Base-by-base conservation (phyloP, 2,329 filamentous ascomycete species). In the Lizonia empirigonia region DNA sequence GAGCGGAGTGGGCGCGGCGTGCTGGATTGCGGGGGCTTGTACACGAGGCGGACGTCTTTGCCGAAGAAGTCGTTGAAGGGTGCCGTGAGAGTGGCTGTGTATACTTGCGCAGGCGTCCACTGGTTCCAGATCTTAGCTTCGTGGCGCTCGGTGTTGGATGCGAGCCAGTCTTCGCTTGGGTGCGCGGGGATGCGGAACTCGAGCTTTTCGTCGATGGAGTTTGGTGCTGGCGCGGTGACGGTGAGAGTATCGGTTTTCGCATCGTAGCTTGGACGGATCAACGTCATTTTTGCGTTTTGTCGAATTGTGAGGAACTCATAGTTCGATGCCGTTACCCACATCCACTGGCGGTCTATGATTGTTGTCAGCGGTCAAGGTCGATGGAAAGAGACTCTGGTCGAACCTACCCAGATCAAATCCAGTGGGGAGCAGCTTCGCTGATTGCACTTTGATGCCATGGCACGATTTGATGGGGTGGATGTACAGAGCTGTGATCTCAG, bases 401-500 rank as follows among this genome's bases (percentile, higher is more conserved):
- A 10, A 47, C 38, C 20, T 64, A 71, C 68, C 68, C 10, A 87
- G 74, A 35, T 84, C 82, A 9, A 87, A 76, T 0, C 85, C 85
- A 3, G 82, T 79, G 36, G 77, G 78, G 26, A 80, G 74, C 1
- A 87, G 74, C 4, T 72, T 75, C 2, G 82, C 78, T 2, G 75
- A 77, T 13, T 77, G 67, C 8, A 87, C 73, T 32, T 79, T 75
- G 58, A 87, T 76, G 8, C 85, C 85, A 36, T 85, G 82, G 60
- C 85, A 87, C 53, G 84, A 87, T 64, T 87, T 87, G 62, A 87
- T 82, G 10, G 85, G 85, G 64, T 87, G 86, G 60, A 86, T 77
- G 48, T 78, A 79, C 9, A 87, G 73, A 4, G 71, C 72, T n/a
- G 74, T 73, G 29, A 80, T 72, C 37, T 77, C 70, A 0, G 76